Percentiles rank a stretch among this genome's conserved stretches.
Evolutionary conservation across 2,329 filamentous ascomycete genomes (phyloP).

Genomic region (Pseudogymnoascus sp.): DNA sequence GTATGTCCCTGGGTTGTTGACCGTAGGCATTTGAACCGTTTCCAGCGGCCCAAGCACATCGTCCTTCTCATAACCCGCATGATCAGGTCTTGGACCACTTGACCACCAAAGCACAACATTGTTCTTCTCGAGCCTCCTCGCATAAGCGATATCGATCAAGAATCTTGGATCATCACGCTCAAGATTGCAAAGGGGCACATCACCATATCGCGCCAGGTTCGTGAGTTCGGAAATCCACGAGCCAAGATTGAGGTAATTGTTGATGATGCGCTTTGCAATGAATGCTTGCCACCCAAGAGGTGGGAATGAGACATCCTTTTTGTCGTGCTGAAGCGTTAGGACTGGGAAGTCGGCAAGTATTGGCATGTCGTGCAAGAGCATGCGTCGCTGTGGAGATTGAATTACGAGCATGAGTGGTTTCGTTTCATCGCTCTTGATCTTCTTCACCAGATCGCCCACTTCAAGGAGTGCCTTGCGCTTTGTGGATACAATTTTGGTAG

Average conservation of each 20-base stretch:
- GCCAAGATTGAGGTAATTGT: constrained; percentile 86
- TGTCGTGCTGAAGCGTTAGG: constrained; percentile 71
- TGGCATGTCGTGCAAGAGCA: constrained; percentile 77
- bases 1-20: constrained; percentile 91
- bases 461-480: constrained; percentile 83
- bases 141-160: constrained; percentile 93
- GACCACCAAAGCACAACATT: constrained; percentile 98
- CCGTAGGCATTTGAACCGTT: constrained; percentile 79
- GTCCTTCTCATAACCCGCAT: constrained; percentile 91
- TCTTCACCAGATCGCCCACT: constrained; percentile 79
- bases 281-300: constrained; percentile 91
- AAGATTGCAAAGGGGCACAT: constrained; percentile 90
- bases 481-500: constrained; percentile 78
- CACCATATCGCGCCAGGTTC: constrained; percentile 81
- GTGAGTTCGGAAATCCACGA: constrained; percentile 86
- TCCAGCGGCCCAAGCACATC: constrained; percentile 78
- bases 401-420: constrained; percentile 77
- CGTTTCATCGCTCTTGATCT: constrained; percentile 76
- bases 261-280: constrained; percentile 74
- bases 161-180: constrained; percentile 91
- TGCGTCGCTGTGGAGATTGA: constrained; percentile 76
- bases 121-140: constrained; percentile 78
- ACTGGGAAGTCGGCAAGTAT: constrained; percentile 77
- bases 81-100: constrained; percentile 73
- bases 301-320: constrained; percentile 76